A percentile compares a stretch with the other conserved stretches of the same genome.
These are phyloP conservation scores for Kalmusia sp. DNA, from an alignment of 2,329 filamentous ascomycete genomes.

Conservation along the genomic window DNA sequence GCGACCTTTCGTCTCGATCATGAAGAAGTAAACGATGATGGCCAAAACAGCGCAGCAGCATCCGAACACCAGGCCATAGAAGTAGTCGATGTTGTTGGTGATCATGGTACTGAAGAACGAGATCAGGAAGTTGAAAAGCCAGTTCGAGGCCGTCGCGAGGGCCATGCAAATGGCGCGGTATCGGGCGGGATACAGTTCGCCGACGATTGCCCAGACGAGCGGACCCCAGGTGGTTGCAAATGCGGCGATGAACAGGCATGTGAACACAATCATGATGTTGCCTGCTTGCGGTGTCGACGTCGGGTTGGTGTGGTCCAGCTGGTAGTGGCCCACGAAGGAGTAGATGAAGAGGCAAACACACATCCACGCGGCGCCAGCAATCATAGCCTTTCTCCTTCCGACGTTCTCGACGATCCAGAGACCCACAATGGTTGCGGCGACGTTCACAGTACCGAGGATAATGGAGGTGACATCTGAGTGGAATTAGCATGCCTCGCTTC, in stretches of 20 bases:
- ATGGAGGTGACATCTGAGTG: constrained; percentile 51
- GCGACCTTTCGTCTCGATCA: constrained; percentile 76
- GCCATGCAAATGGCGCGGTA: constrained; percentile 56
- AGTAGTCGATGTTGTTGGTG: constrained; percentile 72
- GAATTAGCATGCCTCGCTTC: background rate
- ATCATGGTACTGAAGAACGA: constrained; percentile 84
- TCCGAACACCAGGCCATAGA: constrained; percentile 79
- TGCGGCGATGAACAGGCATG: constrained; percentile 70
- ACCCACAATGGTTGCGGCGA: constrained; percentile 54
- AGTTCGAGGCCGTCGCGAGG: constrained; percentile 53
- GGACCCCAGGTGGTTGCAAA: constrained; percentile 76
- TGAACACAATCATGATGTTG: constrained; percentile 70
- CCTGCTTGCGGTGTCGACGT: constrained; percentile 55
- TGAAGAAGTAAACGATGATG: constrained; percentile 77
- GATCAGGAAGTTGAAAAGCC: constrained; percentile 55
- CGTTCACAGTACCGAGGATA: constrained; percentile 59
- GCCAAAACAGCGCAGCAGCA: constrained; percentile 71
- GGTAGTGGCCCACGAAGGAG: constrained; percentile 55
- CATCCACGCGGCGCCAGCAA: constrained; percentile 57
- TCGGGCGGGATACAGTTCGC: constrained; percentile 71
- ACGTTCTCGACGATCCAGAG: constrained; percentile 57
- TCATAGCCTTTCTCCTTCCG: constrained; percentile 55
- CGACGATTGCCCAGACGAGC: constrained; percentile 73
- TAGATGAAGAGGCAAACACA: constrained; percentile 65
- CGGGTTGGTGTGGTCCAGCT: constrained; percentile 41